Percentiles rank a stretch among this genome's conserved stretches.
Conservation (phyloP, 768 basidiomycete genomes). For the Boletus fagicola region DNA sequence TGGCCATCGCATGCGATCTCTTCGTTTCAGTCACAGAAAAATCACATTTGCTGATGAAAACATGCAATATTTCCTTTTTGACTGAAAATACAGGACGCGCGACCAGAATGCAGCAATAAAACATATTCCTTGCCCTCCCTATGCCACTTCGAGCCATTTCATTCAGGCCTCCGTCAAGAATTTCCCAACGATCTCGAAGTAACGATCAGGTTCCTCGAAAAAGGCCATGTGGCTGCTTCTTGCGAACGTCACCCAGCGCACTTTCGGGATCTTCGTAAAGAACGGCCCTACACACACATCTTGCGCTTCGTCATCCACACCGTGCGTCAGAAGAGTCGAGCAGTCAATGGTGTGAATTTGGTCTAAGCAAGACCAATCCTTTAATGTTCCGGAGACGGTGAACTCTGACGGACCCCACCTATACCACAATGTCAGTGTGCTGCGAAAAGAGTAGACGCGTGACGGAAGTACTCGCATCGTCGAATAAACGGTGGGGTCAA, state of each 20-base stretch:
- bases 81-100: background rate
- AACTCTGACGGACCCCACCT: conserved; percentile 36
- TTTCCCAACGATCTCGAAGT: conserved; percentile 19
- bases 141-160: background rate
- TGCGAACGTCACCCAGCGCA: conserved; percentile 37
- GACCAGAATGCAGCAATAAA: background rate
- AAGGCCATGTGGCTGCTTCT: conserved; percentile 18
- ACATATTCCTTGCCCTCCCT: background rate
- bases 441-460: background rate
- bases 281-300: conserved; percentile 36
- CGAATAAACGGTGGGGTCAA: conserved; percentile 34
- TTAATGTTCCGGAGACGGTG: conserved; percentile 40
- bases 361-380: conserved; percentile 47
- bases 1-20: too few relatives aligned
- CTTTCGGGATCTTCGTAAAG: conserved; percentile 32
- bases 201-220: conserved; percentile 19
- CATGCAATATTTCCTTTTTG: too few relatives aligned
- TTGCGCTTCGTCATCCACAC: conserved; percentile 38
- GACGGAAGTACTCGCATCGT: conserved; percentile 3
- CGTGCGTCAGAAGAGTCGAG: conserved; percentile 41
- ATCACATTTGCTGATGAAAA: too few relatives aligned
- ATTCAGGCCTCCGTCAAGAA: conserved; percentile 13
- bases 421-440: background rate
- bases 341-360: conserved; percentile 40
- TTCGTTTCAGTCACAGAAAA: too few relatives aligned